phyloP scores from a whole-genome alignment of 441 rosid genomes.

The Manihot esculenta region DNA sequence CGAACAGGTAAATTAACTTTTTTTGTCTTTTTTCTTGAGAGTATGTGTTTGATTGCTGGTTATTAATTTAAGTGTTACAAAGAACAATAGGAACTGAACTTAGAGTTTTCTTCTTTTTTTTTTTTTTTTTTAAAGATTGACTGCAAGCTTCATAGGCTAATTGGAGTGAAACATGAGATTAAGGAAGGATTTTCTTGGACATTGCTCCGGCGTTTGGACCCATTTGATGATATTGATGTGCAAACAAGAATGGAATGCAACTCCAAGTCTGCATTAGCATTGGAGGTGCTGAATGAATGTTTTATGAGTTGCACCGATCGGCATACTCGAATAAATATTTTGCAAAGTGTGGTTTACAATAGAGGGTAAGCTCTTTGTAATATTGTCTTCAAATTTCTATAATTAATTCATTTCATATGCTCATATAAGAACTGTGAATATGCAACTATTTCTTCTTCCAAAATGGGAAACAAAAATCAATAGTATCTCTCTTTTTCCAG shows the following conservation, averaged over 20 bases:
- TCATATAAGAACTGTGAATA: too few relatives aligned
- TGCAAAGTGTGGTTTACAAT: conserved; percentile 23
- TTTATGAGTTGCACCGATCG: conserved; percentile 17
- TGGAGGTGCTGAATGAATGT: conserved; percentile 21
- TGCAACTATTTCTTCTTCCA: too few relatives aligned
- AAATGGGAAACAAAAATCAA: too few relatives aligned
- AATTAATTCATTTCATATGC: neutral
- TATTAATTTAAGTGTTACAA: neutral
- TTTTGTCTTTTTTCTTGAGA: too few relatives aligned
- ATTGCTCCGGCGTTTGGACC: conserved; percentile 15
- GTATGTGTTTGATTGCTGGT: too few relatives aligned
- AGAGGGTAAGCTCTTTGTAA: conserved; percentile 20
- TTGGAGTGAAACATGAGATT: conserved; percentile 22
- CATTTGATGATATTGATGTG: neutral
- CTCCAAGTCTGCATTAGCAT: conserved; percentile 20
- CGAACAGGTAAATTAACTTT: conserved; percentile 22
- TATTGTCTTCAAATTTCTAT: neutral
- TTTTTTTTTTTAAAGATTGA: conserved; percentile 26
- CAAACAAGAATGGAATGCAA: conserved; percentile 8
- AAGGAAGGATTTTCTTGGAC: conserved; percentile 28
- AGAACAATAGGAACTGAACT: conserved; percentile 1
- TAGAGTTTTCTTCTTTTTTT: too few relatives aligned
- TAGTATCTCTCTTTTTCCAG: conserved; percentile 14
- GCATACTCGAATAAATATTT: conserved; percentile 8
- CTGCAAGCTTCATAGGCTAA: conserved; percentile 10